Evolutionary conservation across 805 yeast species (phyloP), one percentile per base, ranked within the genome.

Genomic region (Candida adriatica): DNA sequence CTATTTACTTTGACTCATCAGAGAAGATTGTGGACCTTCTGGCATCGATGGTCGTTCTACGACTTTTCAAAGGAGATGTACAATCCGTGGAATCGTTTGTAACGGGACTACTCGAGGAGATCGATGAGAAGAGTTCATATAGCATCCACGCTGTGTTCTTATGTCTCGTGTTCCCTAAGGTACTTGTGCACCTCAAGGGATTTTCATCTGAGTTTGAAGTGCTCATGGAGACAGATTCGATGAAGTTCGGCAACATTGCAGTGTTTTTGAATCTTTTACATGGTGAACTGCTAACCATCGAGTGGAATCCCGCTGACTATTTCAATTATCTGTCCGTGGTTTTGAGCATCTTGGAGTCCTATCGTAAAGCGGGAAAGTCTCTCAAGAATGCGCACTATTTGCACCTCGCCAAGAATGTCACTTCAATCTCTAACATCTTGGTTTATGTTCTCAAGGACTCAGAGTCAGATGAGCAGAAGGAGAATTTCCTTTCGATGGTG

Each of bases 31-130:
- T 45, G 9, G 49, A 53, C 17, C 49, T 61, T 1, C 39, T 70
- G 5, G 48, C 70, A 2, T 48, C 55, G 10, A 49, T 62, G 6
- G 55, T 68, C 28, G 53, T 68, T 4, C 49, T 62, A 4, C 58
- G 50, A 30, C 26, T 49, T 1, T 39, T 50, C 27, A 46, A 37
- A 6, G 29, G 29, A 13, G 56, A 48, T 8, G 41, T 51, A 9
- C 30, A 30, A 13, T 23, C 41, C 1, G 25, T 49, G 4, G 52
- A 50, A 16, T n/a, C 26, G 4, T 53, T 49, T 25, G 25, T 50
- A 15, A 23, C 31, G 3, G 25, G 40, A 0, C 23, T 51, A 6
- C 19, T 48, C 5, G 29, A 30, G 7, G 37, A 35, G 5, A 13
- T n/a, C 3, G 47, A 44, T n/a, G 46, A 40, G 13, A 37, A 20